Evolutionary conservation across 108 stramenopile species (phyloP).

Genomic region (Fragilaria radians): DNA sequence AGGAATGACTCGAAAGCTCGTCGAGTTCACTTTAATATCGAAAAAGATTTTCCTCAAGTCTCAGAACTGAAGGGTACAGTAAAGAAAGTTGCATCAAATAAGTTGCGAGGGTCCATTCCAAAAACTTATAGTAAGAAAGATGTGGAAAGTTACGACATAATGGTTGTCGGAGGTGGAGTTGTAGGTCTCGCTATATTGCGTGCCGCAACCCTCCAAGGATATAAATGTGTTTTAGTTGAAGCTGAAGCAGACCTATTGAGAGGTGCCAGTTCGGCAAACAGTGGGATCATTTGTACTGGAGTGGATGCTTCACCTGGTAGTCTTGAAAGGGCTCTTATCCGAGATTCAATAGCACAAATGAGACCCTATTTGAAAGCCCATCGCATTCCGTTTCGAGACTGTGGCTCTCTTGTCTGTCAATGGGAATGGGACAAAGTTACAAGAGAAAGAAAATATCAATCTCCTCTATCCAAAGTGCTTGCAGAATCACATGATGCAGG

Average conservation of each 20-base stretch:
- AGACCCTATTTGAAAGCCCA: slow-evolving; percentile 40
- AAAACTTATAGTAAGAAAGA: slow-evolving; percentile 6
- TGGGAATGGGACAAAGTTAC: slow-evolving; percentile 51
- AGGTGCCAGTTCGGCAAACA: slow-evolving; percentile 55
- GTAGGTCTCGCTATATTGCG: slow-evolving; percentile 64
- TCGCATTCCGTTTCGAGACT: slow-evolving; percentile 50
- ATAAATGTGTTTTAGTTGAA: slow-evolving; percentile 55
- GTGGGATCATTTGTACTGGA: slow-evolving; percentile 75
- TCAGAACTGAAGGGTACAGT: too few species aligned
- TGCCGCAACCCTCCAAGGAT: slow-evolving; percentile 49
- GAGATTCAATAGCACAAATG: slow-evolving; percentile 54
- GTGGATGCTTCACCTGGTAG: slow-evolving; percentile 68
- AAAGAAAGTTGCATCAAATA: too few species aligned
- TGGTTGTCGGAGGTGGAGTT: slow-evolving; percentile 78
- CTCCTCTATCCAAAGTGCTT: slow-evolving; percentile 27
- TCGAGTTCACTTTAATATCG: too few species aligned
- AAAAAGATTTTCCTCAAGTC: too few species aligned
- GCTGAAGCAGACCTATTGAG: slow-evolving; percentile 39
- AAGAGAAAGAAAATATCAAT: slow-evolving; percentile 5
- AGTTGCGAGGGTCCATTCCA: background rate
- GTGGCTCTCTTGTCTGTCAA: slow-evolving; percentile 64
- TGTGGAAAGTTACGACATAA: slow-evolving; percentile 60
- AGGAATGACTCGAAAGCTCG: too few species aligned
- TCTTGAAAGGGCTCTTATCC: slow-evolving; percentile 66
- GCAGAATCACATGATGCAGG: slow-evolving; percentile 63